Conservation (phyloP, 805 yeast species). For the Candida multigemmis region DNA sequence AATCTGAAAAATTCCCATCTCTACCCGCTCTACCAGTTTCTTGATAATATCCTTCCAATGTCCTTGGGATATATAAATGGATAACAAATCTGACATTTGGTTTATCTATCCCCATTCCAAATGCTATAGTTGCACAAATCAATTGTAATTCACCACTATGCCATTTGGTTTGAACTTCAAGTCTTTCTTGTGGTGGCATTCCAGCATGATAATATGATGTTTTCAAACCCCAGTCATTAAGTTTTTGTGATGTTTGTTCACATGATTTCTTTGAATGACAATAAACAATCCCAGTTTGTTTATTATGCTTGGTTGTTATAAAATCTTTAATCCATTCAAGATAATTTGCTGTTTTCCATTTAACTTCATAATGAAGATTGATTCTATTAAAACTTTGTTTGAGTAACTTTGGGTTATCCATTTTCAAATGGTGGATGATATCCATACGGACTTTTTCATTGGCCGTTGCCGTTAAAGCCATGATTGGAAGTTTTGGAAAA, state of each 20-base stretch:
- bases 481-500: slow-evolving; percentile 77
- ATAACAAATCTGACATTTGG: slow-evolving; percentile 90
- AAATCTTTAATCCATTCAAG: slow-evolving; percentile 52
- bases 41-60: slow-evolving; percentile 93
- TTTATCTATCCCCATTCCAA: slow-evolving; percentile 99
- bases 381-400: slow-evolving; percentile 91
- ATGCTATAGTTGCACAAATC: slow-evolving; percentile 95
- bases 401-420: slow-evolving; percentile 52
- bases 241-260: slow-evolving; percentile 64
- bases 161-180: slow-evolving; percentile 71
- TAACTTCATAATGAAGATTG: slow-evolving; percentile 72
- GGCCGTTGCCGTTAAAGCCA: slow-evolving; percentile 97
- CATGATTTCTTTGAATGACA: slow-evolving; percentile 88
- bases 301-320: slow-evolving; percentile 40
- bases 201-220: slow-evolving; percentile 90
- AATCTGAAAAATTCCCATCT: slow-evolving; percentile 78
- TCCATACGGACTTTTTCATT: slow-evolving; percentile 84
- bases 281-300: slow-evolving; percentile 80
- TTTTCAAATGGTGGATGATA: slow-evolving; percentile 67
- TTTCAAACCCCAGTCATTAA: slow-evolving; percentile 52
- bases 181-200: slow-evolving; percentile 71
- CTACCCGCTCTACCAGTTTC: slow-evolving; percentile 99
- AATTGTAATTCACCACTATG: slow-evolving; percentile 63
- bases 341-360: slow-evolving; percentile 50
- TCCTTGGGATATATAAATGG: slow-evolving; percentile 81